Evolutionary conservation across 768 basidiomycete genomes (phyloP), one percentile per base, ranked within the genome.

Genomic region (Podaxis carcinomalis): DNA sequence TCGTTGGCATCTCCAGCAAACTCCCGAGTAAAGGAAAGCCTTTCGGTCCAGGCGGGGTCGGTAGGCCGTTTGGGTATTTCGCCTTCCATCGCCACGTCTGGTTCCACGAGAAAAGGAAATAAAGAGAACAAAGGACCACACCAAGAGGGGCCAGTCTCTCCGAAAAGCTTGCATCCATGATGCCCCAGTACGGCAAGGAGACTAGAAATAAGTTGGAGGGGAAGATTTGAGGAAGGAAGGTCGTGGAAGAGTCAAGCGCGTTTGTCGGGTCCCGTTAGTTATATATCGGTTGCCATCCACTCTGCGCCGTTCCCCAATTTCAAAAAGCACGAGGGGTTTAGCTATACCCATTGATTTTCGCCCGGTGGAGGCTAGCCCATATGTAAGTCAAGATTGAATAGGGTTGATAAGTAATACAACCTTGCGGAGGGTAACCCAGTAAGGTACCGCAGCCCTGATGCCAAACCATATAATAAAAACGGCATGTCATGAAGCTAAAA

Each of bases 1-100:
- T 63, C 19, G 47, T 56, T 3, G 68, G 65, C 21, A 67, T 50
- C 11, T 69, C 60, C 21, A 66, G 54, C 21, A 66, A 35, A 56
- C 62, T 68, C 3, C 68, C 68, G 11, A 69, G 55, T 4, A 68
- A 16, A 1, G 68, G 66, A 35, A 63, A 51, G 16, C 64, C 63
- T 44, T 62, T 60, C 6, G 68, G 68, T 6, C 68, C 68, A 9
- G 68, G 66, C 27, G 67, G 67, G 6, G 61, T 42, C 4, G 64
- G 64, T 1, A 68, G 47, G 25, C 51, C 46, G 6, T 54, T 51
- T 14, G 62, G 46, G 21, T 58, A 51, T 9, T 39, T 16, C 13
- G 37, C 11, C 4, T 14, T 19, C 54, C 54, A 53, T 35, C 51
- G 13, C 36, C 51, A 21, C 36, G 25, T 40, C 36, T 14, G 37